phyloP scores from a whole-genome alignment of 108 stramenopile genomes.

The Skeletonema tropicum region DNA sequence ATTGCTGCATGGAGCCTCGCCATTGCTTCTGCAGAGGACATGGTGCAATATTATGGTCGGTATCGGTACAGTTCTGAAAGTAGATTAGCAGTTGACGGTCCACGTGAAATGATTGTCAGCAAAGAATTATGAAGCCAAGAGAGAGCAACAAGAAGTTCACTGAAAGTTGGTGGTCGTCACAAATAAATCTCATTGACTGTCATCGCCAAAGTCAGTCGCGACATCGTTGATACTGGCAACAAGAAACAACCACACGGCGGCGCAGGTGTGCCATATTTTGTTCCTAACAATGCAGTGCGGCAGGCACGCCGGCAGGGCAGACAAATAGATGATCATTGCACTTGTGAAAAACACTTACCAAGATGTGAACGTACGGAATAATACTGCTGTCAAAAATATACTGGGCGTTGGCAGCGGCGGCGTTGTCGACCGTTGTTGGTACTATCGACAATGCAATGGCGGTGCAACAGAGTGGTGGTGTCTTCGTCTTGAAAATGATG shows the following conservation, averaged over 20 bases:
- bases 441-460: not conserved
- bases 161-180: not conserved
- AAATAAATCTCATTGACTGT: not conserved
- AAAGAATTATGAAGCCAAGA: not conserved
- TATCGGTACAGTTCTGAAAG: not conserved
- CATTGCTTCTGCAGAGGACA: not conserved
- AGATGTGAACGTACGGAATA: too few species aligned
- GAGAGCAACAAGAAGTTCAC: not conserved
- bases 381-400: not conserved
- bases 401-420: not conserved
- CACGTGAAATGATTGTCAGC: too few species aligned
- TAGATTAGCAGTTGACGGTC: not conserved
- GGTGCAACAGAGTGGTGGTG: too few species aligned
- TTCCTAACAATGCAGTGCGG: too few species aligned
- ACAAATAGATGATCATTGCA: too few species aligned
- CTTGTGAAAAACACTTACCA: too few species aligned
- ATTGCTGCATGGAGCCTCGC: not conserved
- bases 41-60: not conserved
- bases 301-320: too few species aligned
- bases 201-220: slow-evolving; percentile 1
- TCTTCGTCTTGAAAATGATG: too few species aligned
- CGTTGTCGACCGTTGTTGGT: not conserved
- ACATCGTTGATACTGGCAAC: not conserved
- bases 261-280: too few species aligned
- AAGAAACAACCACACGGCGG: not conserved